Conservation (phyloP, 805 yeast species). For the Ogataea minuta region DNA sequence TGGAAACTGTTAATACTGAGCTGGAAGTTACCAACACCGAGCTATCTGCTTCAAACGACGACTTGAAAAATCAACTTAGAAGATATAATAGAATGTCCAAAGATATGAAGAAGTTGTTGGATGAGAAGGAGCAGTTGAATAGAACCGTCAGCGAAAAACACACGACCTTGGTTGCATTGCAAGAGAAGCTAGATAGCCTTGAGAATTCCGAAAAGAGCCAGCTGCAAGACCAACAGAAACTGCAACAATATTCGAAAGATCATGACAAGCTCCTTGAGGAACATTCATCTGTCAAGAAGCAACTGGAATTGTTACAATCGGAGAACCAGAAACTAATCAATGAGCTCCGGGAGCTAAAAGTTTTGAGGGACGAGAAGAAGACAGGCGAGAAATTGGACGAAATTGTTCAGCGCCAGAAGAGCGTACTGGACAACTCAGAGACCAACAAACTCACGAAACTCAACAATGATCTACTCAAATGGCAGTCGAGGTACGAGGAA, state of each 20-base stretch:
- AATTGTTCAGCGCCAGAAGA: conserved; percentile 4
- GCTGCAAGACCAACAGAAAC: conserved; percentile 3
- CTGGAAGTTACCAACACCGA: conserved; percentile 5
- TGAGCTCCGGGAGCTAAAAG: conserved; percentile 9
- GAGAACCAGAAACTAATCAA: conserved; percentile 14
- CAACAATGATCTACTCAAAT: conserved; percentile 33
- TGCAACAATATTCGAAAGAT: conserved; percentile 5
- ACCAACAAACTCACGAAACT: conserved; percentile 12
- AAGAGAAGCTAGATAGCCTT: conserved; percentile 8
- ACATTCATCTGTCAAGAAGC: conserved; percentile 8
- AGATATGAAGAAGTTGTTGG: conserved; percentile 8
- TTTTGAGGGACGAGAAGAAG: conserved; percentile 10
- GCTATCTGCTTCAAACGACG: conserved; percentile 4
- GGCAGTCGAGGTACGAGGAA: conserved; percentile 53
- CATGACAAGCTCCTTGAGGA: conserved; percentile 7
- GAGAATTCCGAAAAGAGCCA: conserved; percentile 1
- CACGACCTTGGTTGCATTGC: conserved; percentile 9
- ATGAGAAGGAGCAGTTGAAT: conserved; percentile 13
- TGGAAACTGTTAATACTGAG: conserved; percentile 8
- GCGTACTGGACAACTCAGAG: conserved; percentile 10
- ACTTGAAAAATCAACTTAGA: conserved; percentile 11
- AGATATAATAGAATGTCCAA: conserved; percentile 8
- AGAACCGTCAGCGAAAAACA: conserved; percentile 12
- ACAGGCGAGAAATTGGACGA: conserved; percentile 9
- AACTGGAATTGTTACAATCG: conserved; percentile 9